Conservation (phyloP, 2,329 filamentous ascomycete species). For the Nothopassalora personata region DNA sequence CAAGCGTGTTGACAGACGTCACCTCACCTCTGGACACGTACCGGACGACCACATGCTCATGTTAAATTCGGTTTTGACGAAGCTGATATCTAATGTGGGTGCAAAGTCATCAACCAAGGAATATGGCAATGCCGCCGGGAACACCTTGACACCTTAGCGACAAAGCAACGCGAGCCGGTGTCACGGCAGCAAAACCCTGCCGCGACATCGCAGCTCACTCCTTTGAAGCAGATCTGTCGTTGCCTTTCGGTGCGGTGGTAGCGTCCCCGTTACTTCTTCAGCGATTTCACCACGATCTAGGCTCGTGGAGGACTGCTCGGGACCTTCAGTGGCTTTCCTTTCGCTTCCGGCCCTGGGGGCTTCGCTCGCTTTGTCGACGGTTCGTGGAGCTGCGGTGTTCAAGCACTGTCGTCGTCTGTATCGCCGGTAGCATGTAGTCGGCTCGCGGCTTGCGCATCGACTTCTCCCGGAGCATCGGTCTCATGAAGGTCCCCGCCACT, state of each 20-base stretch:
- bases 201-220: not conserved
- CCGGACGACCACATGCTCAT: not conserved
- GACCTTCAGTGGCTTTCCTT: not conserved
- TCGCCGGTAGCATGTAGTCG: not conserved
- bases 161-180: too few relatives aligned
- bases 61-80: not conserved
- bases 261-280: not conserved
- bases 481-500: not conserved
- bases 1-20: not conserved
- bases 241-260: not conserved
- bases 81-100: not conserved
- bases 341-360: not conserved
- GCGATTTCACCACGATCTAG: not conserved
- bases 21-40: not conserved
- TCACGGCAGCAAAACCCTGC: not conserved
- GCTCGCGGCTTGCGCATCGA: not conserved
- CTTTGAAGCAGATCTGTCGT: not conserved
- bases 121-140: not conserved
- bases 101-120: not conserved
- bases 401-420: not conserved
- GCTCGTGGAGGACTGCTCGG: not conserved
- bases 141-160: too few relatives aligned
- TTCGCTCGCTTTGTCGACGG: not conserved
- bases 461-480: not conserved
- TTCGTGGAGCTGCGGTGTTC: not conserved